phyloP scores from a whole-genome alignment of 257 asterid genomes.

The Plectranthus barbatus region DNA sequence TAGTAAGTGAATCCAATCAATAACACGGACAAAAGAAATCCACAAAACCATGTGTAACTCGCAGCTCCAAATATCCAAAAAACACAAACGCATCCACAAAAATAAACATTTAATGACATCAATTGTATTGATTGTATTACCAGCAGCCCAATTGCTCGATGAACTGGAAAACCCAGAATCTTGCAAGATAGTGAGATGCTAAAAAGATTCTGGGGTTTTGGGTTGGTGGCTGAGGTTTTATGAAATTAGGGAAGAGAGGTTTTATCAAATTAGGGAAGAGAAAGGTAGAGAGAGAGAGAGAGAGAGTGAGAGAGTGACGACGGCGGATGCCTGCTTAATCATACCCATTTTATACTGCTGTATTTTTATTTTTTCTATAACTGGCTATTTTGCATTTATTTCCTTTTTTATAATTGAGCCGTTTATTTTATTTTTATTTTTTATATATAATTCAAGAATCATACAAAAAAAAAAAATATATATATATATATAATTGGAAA shows the following conservation, averaged over 20 bases:
- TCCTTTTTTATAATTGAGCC: not conserved
- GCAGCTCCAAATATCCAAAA: not conserved
- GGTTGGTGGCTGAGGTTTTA: conserved; percentile 34
- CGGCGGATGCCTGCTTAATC: conserved; percentile 15
- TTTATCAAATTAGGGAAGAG: conserved; percentile 20
- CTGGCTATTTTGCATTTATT: not conserved
- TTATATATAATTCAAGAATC: too few species aligned
- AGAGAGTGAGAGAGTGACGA: too few species aligned
- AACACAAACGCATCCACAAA: not conserved
- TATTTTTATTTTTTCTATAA: not conserved
- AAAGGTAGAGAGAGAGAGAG: not conserved
- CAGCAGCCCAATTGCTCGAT: conserved; percentile 8
- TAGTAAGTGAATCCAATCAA: not conserved
- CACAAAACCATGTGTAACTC: not conserved
- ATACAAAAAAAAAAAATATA: too few species aligned
- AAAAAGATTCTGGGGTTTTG: conserved; percentile 9
- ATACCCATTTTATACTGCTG: not conserved
- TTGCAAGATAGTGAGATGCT: not conserved
- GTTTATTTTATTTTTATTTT: too few species aligned
- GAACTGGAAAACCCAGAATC: not conserved
- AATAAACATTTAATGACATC: not conserved
- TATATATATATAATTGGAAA: too few species aligned
- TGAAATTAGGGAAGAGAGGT: conserved; percentile 23
- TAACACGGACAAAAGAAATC: not conserved
- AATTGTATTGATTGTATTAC: not conserved